Evolutionary conservation across 2,329 filamentous ascomycete genomes (phyloP).

Genomic region (Byssochlamys sp.): DNA sequence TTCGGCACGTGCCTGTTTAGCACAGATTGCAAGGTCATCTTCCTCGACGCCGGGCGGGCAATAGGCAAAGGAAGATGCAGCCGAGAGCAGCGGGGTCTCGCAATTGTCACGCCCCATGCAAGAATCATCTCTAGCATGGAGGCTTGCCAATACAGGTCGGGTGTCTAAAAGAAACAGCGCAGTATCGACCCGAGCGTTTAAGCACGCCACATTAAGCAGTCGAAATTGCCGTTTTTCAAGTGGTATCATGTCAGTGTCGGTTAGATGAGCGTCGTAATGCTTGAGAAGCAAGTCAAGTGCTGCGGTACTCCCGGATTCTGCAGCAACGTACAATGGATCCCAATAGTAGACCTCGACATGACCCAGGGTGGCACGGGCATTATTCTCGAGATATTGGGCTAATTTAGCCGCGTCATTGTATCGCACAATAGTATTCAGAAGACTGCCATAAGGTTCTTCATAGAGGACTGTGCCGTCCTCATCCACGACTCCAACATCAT

Average conservation of each 20-base stretch:
- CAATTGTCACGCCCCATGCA: neutral
- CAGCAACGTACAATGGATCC: slow-evolving; percentile 4
- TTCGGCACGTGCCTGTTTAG: slow-evolving; percentile 1
- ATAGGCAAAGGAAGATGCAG: slow-evolving; percentile 3
- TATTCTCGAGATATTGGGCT: slow-evolving; percentile 1
- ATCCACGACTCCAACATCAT: neutral
- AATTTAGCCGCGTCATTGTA: neutral
- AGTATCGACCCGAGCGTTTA: slow-evolving; percentile 2
- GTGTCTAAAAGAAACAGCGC: slow-evolving; percentile 3
- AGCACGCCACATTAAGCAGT: slow-evolving; percentile 1
- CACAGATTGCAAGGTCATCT: slow-evolving; percentile 1
- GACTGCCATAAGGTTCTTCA: slow-evolving; percentile 1
- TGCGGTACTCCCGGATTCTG: slow-evolving; percentile 2
- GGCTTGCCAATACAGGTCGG: neutral
- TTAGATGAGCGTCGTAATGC: slow-evolving; percentile 2
- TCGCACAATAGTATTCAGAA: slow-evolving; percentile 1
- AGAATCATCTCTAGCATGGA: slow-evolving; percentile 1
- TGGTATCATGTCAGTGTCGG: neutral
- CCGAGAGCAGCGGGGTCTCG: slow-evolving; percentile 1
- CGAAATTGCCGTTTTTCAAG: slow-evolving; percentile 1
- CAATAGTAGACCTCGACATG: slow-evolving; percentile 1
- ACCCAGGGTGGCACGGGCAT: neutral
- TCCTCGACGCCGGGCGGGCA: neutral
- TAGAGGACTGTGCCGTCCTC: slow-evolving; percentile 2
- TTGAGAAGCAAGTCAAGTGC: slow-evolving; percentile 3